Evolutionary conservation across 2,329 filamentous ascomycete genomes (phyloP).

Genomic region (Cordyceps javanica): DNA sequence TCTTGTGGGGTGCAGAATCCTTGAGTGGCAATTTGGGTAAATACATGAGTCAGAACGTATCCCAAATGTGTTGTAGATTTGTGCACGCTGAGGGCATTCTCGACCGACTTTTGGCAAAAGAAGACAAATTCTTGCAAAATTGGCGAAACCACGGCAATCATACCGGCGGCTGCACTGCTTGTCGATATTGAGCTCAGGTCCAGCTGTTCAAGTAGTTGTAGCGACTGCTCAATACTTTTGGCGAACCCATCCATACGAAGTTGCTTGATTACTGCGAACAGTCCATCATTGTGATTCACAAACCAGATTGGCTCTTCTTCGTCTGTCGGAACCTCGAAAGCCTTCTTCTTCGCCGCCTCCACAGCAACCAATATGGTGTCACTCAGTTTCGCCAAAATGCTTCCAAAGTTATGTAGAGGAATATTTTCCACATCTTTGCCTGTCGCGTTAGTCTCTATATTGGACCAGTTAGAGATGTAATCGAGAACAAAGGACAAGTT

Average conservation of each 20-base stretch:
- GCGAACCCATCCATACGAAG: slow-evolving; percentile 55
- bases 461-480: slow-evolving; percentile 62
- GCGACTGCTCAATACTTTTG: slow-evolving; percentile 30
- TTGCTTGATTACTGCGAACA: slow-evolving; percentile 48
- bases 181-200: slow-evolving; percentile 22
- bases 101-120: slow-evolving; percentile 53
- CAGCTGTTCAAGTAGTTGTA: slow-evolving; percentile 30
- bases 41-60: slow-evolving; percentile 68
- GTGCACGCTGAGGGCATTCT: slow-evolving; percentile 59
- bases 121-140: slow-evolving; percentile 67
- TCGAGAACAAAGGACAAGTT: slow-evolving; percentile 58
- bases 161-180: slow-evolving; percentile 25
- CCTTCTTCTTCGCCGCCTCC: slow-evolving; percentile 59
- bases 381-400: slow-evolving; percentile 55
- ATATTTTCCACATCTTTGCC: slow-evolving; percentile 12
- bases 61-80: slow-evolving; percentile 66
- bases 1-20: slow-evolving; percentile 91
- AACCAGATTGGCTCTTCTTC: slow-evolving; percentile 33
- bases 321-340: slow-evolving; percentile 33
- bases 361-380: slow-evolving; percentile 75
- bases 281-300: slow-evolving; percentile 40
- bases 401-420: slow-evolving; percentile 43
- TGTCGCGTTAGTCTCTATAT: slow-evolving; percentile 21
- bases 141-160: slow-evolving; percentile 43
- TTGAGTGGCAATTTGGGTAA: slow-evolving; percentile 71